Base-by-base conservation (phyloP, 306 rosid species). In the Castanea sativa region DNA sequence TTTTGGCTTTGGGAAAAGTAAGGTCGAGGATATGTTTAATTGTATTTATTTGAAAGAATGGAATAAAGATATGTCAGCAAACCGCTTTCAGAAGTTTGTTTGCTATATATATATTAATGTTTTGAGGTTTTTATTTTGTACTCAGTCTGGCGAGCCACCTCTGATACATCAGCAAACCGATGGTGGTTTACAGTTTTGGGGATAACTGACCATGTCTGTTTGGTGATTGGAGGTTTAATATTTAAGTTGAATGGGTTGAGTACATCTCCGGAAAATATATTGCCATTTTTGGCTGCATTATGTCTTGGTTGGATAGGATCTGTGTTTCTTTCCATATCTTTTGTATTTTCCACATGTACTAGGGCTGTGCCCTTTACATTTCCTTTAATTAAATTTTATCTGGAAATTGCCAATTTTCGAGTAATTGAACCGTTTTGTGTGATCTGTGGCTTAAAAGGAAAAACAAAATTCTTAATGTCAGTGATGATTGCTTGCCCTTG, bases 11-110 rank as follows among this genome's bases (percentile, higher is more conserved):
- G 53, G n/a, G 51, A 43, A 53, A 11, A 56, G 13, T 43, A 75
- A 58, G 76, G 32, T 38, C 64, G 23, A 76, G 53, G 33, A n/a
- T 76, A 43, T 73, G 64, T 71, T 76, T 60, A 51, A 71, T 45
- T 33, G 41, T 69, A 61, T 83, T 61, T 18, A 61, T 71, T 63
- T 56, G 38, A 38, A 16, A 52, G 19, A n/a, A 33, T 81, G 38
- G 55, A 59, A 8, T 76, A 75, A 58, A 63, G 25, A 29, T 68
- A 63, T 51, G 25, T 57, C 53, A 49, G 53, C 53, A 49, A 49
- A 49, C 53, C 15, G 53, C 16, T 49, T 12, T 13, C 53, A 49
- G 53, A 49, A 49, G 16, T 49, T 12, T 49, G 16, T 67, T 67
- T 2, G 43, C 14, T 18, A 0, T 38, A 33, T 38, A 38, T 38